These are phyloP conservation scores for Castanospermum australe DNA, from an alignment of 306 rosid species.

Conservation along the genomic window DNA sequence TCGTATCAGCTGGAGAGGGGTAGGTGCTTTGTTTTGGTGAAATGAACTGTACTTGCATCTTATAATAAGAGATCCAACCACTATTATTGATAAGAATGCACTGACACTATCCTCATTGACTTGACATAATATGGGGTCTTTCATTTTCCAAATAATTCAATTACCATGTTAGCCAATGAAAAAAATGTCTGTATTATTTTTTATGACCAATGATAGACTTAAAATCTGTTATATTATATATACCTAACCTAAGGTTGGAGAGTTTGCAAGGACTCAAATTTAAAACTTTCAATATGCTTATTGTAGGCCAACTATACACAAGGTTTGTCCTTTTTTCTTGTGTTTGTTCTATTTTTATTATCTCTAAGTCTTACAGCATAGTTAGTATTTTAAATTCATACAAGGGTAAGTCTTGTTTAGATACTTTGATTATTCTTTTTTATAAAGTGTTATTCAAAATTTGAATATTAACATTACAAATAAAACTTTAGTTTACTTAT, in stretches of 20 bases:
- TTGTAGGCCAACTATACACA: background rate
- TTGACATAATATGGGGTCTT: background rate
- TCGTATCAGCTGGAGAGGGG: background rate
- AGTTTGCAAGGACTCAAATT: background rate
- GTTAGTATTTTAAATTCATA: too few species aligned
- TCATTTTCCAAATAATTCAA: background rate
- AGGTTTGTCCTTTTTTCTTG: too few species aligned
- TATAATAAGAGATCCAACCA: slow-evolving; percentile 4
- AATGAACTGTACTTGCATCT: background rate
- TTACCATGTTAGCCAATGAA: background rate
- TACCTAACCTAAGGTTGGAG: background rate
- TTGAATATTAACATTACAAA: too few species aligned
- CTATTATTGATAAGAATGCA: background rate
- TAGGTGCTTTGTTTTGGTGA: background rate
- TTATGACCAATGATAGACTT: background rate
- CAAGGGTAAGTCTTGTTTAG: too few species aligned
- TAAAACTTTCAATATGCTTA: background rate
- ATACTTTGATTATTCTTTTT: too few species aligned
- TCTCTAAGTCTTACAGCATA: too few species aligned
- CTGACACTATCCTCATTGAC: background rate
- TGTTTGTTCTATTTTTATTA: too few species aligned
- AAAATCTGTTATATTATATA: background rate
- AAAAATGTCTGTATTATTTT: background rate
- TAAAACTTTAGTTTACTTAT: too few species aligned
- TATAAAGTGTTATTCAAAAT: too few species aligned